phyloP scores from a whole-genome alignment of 163 green algal species.

The Chlorella variabilis region DNA sequence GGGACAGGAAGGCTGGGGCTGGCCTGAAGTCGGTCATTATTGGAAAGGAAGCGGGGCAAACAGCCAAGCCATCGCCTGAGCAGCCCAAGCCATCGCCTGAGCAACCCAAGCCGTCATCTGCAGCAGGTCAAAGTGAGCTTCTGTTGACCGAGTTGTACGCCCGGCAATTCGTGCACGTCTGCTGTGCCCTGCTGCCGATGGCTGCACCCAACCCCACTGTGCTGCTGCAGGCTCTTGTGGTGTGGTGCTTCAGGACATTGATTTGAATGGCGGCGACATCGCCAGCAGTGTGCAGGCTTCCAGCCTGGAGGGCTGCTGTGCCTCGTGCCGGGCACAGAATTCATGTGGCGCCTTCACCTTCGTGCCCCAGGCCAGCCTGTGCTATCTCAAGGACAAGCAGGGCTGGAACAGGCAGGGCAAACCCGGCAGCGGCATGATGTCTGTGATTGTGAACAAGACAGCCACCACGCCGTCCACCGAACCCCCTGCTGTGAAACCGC shows the following conservation, averaged over 20 bases:
- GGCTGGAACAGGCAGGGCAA: neutral
- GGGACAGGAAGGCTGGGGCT: neutral
- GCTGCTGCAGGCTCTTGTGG: neutral
- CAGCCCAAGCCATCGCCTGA: too few species aligned
- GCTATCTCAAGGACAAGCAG: neutral
- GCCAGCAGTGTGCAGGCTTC: neutral
- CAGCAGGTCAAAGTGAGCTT: too few species aligned
- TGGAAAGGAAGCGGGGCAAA: too few species aligned
- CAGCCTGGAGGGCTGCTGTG: neutral
- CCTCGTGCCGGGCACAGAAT: neutral
- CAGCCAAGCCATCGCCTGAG: too few species aligned
- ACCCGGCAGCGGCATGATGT: neutral
- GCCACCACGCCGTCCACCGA: neutral
- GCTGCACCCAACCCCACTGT: too few species aligned
- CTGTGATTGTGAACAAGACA: neutral
- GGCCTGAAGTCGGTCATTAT: neutral
- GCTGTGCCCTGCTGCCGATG: too few species aligned
- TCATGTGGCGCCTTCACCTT: conserved; percentile 1
- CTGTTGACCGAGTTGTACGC: too few species aligned
- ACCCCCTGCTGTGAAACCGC: neutral
- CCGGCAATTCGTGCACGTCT: too few species aligned
- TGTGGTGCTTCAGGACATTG: neutral
- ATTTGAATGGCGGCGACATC: neutral
- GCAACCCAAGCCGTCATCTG: too few species aligned
- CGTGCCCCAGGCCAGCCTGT: neutral